A percentile compares a stretch with the other conserved stretches of the same genome.
These are phyloP conservation scores for Calophaca sinica DNA, from an alignment of 306 rosid genomes.

Conservation along the genomic window DNA sequence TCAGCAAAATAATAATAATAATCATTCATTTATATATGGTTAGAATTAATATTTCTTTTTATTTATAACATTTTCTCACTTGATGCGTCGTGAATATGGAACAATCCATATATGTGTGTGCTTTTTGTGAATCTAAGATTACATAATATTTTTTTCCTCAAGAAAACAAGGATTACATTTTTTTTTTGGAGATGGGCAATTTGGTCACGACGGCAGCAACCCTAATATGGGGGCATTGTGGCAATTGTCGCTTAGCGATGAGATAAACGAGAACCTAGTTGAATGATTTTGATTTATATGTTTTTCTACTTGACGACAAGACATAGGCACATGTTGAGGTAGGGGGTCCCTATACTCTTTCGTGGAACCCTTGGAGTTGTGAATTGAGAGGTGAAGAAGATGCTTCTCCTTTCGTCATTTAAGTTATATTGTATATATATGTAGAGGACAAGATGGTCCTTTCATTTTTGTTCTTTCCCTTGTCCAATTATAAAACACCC, in stretches of 20 bases:
- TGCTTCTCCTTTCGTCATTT: slow-evolving; percentile 42
- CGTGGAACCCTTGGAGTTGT: slow-evolving; percentile 37
- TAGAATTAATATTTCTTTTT: too few relatives aligned
- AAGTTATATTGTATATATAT: slow-evolving; percentile 16
- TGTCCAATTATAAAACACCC: slow-evolving; percentile 46
- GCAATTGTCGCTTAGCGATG: slow-evolving; percentile 51
- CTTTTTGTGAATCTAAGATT: neutral
- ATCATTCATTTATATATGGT: neutral
- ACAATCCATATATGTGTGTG: neutral
- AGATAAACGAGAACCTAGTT: slow-evolving; percentile 46
- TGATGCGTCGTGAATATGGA: too few relatives aligned
- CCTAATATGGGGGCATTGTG: slow-evolving; percentile 47
- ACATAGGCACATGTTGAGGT: slow-evolving; percentile 78
- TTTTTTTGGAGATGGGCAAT: slow-evolving; percentile 47
- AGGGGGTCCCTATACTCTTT: slow-evolving; percentile 48
- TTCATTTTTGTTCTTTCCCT: slow-evolving; percentile 60
- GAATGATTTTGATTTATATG: slow-evolving; percentile 66
- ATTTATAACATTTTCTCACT: too few relatives aligned
- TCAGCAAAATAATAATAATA: too few relatives aligned
- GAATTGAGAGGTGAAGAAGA: slow-evolving; percentile 54
- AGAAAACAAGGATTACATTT: neutral
- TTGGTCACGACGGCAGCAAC: slow-evolving; percentile 46
- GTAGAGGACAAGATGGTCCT: slow-evolving; percentile 65
- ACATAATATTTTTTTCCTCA: too few relatives aligned
- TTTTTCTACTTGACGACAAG: slow-evolving; percentile 69